phyloP scores from a whole-genome alignment of 2,329 filamentous ascomycete genomes.

The Fusarium circinatum region DNA sequence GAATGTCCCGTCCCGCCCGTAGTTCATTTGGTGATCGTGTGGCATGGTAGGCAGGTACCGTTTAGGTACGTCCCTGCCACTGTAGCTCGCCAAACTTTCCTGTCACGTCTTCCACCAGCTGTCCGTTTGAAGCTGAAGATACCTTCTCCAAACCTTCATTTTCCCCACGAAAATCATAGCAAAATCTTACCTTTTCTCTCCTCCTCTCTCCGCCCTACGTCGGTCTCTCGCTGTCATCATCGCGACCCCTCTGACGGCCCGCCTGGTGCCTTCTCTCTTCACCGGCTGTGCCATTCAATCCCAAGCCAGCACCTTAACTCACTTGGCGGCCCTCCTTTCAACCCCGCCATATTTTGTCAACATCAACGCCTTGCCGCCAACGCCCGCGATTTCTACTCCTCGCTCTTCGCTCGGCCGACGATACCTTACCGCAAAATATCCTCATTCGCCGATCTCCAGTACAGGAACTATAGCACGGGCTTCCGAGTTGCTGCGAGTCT shows the following conservation, averaged over 20 bases:
- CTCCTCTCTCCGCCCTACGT: not conserved
- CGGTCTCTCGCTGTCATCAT: slow-evolving; percentile 1
- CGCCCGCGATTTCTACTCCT: slow-evolving; percentile 25
- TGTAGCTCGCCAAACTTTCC: slow-evolving; percentile 39
- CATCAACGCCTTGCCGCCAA: slow-evolving; percentile 32
- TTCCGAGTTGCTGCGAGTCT: slow-evolving; percentile 40
- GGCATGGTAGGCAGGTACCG: slow-evolving; percentile 28
- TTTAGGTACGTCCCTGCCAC: slow-evolving; percentile 23
- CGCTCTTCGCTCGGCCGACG: slow-evolving; percentile 34
- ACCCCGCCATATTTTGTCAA: slow-evolving; percentile 41
- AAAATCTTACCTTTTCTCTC: slow-evolving; percentile 2
- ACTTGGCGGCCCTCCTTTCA: slow-evolving; percentile 33
- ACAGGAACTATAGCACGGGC: slow-evolving; percentile 34
- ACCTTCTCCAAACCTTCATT: slow-evolving; percentile 16
- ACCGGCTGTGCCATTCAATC: slow-evolving; percentile 30
- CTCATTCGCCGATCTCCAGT: slow-evolving; percentile 29
- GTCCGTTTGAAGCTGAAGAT: slow-evolving; percentile 31
- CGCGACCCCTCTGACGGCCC: slow-evolving; percentile 16
- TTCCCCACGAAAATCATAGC: slow-evolving; percentile 8
- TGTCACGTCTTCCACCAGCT: slow-evolving; percentile 33
- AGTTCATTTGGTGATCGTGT: slow-evolving; percentile 5
- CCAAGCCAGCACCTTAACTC: slow-evolving; percentile 16
- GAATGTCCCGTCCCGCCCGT: slow-evolving; percentile 25
- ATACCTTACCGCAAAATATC: slow-evolving; percentile 15
- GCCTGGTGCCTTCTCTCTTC: slow-evolving; percentile 17